Conservation (phyloP, 2,329 filamentous ascomycete genomes). For the Aureobasidium mangrovei region DNA sequence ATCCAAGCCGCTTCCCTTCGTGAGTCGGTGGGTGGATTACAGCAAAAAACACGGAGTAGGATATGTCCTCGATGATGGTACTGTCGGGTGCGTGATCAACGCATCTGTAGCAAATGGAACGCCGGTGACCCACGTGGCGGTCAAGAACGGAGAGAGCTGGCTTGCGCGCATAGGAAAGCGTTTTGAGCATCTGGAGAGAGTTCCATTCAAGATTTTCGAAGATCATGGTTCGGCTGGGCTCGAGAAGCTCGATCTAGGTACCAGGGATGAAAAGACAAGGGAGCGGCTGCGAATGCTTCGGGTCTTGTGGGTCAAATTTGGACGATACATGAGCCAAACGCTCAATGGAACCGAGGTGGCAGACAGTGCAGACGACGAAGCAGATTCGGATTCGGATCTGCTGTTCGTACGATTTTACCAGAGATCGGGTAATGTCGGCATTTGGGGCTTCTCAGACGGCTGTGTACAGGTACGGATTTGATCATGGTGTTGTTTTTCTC, state of each 20-base stretch:
- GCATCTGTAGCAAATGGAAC: constrained; percentile 35
- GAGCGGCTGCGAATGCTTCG: constrained; percentile 47
- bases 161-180: constrained; percentile 44
- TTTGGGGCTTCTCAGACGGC: constrained; percentile 74
- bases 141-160: constrained; percentile 62
- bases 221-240: constrained; percentile 59
- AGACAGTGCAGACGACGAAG: constrained; percentile 33
- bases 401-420: constrained; percentile 70
- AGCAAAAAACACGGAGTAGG: constrained; percentile 79
- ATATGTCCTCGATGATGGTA: constrained; percentile 75
- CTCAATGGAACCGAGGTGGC: constrained; percentile 35
- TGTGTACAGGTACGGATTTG: constrained; percentile 55
- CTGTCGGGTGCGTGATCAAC: constrained; percentile 57
- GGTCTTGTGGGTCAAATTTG: constrained; percentile 60
- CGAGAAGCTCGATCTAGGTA: constrained; percentile 19
- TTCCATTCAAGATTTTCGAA: constrained; percentile 62
- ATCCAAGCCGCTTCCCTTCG: constrained; percentile 43
- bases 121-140: constrained; percentile 63
- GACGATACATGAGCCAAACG: constrained; percentile 54
- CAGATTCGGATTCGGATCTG: constrained; percentile 3
- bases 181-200: constrained; percentile 47
- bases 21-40: constrained; percentile 77
- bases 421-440: constrained; percentile 68
- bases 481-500: neutral
- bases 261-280: constrained; percentile 30